These are phyloP conservation scores for Orychophragmus violaceus DNA, from an alignment of 345 rosid species.

Conservation along the genomic window DNA sequence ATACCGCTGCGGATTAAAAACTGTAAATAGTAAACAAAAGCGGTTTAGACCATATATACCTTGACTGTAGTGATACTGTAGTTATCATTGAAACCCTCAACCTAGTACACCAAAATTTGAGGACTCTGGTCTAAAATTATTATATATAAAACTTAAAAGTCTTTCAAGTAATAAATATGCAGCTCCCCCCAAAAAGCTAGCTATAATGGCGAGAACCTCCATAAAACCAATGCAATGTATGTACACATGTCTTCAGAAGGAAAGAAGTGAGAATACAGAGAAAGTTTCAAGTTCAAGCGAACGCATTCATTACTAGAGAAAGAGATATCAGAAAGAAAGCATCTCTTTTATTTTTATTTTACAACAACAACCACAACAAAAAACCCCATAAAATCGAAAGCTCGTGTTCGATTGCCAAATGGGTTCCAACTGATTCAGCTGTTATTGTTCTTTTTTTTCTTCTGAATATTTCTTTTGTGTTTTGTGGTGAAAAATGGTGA, in stretches of 20 bases:
- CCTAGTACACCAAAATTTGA: background rate
- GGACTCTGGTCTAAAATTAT: background rate
- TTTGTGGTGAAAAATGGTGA: constrained; percentile 9
- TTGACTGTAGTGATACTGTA: too few species aligned
- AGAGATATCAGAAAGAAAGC: background rate
- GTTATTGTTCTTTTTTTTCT: background rate
- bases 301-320: constrained; percentile 6
- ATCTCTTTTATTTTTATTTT: background rate
- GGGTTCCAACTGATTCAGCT: constrained; percentile 2
- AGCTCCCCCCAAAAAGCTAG: constrained; percentile 7
- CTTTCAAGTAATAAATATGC: background rate
- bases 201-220: constrained; percentile 5
- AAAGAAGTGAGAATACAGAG: constrained; percentile 1
- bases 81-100: too few species aligned
- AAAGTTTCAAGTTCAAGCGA: constrained; percentile 11
- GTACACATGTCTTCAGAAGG: constrained; percentile 21
- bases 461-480: background rate
- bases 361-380: background rate
- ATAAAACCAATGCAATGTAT: constrained; percentile 11
- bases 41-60: too few species aligned
- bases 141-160: background rate
- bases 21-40: too few species aligned
- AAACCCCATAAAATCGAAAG: background rate
- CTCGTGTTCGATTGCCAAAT: constrained; percentile 5
- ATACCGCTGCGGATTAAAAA: too few species aligned